Conservation (phyloP, 2,329 filamentous ascomycete genomes). For the Aspergillus calidoustus region DNA sequence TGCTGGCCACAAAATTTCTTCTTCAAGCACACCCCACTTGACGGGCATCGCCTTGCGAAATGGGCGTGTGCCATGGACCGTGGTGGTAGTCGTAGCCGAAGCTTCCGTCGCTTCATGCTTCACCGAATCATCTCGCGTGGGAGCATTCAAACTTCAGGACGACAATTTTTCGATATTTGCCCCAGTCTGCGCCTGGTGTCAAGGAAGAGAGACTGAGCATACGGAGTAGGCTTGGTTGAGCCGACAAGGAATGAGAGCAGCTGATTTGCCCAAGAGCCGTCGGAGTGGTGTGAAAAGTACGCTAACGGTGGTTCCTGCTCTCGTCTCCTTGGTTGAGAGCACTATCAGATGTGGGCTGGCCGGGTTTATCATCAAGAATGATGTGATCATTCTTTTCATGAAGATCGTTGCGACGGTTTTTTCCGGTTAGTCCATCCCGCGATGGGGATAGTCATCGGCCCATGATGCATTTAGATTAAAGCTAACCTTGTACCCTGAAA, state of each 20-base stretch:
- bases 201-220: slow-evolving; percentile 1
- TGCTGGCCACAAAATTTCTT: slow-evolving; percentile 8
- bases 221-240: not conserved
- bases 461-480: slow-evolving; percentile 14
- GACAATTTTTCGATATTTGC: slow-evolving; percentile 5
- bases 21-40: slow-evolving; percentile 1
- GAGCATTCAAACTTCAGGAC: not conserved
- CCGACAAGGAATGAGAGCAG: not conserved
- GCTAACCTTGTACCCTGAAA: not conserved
- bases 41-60: not conserved
- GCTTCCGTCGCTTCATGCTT: slow-evolving; percentile 14
- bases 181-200: slow-evolving; percentile 4
- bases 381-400: slow-evolving; percentile 17
- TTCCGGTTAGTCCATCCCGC: slow-evolving; percentile 6
- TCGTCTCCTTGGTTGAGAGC: slow-evolving; percentile 8
- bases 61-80: not conserved
- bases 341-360: slow-evolving; percentile 8
- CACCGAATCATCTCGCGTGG: not conserved
- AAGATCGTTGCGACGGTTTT: slow-evolving; percentile 9
- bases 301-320: slow-evolving; percentile 14
- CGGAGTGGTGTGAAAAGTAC: not conserved
- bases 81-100: slow-evolving; percentile 21
- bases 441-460: not conserved
- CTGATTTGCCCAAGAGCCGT: not conserved
- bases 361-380: slow-evolving; percentile 15